A percentile compares a stretch with the other conserved stretches of the same genome.
These are phyloP conservation scores for Fonsecaea pedrosoi DNA, from an alignment of 2,329 filamentous ascomycete genomes.

Conservation along the genomic window DNA sequence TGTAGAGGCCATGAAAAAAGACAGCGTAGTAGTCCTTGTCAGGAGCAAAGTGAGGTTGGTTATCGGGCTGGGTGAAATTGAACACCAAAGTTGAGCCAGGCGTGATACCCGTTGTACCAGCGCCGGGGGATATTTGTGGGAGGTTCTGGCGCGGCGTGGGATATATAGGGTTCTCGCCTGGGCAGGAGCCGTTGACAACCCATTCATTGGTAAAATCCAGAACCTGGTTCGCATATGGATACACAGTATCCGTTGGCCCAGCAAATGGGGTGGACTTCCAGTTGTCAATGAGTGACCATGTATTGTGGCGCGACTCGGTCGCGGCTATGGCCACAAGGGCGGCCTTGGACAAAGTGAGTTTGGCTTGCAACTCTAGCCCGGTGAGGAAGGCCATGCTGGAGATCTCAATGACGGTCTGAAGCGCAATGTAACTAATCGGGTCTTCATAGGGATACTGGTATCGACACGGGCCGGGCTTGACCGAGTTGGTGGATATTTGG, in stretches of 20 bases:
- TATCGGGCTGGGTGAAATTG: slow-evolving; percentile 40
- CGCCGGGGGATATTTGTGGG: slow-evolving; percentile 44
- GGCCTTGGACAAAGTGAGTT: slow-evolving; percentile 44
- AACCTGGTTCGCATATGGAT: slow-evolving; percentile 52
- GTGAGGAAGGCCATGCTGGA: slow-evolving; percentile 46
- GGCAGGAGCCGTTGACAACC: slow-evolving; percentile 46
- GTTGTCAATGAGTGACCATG: slow-evolving; percentile 53
- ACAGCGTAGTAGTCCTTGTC: slow-evolving; percentile 49
- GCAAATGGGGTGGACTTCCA: slow-evolving; percentile 51
- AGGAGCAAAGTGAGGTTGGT: slow-evolving; percentile 38
- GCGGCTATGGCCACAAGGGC: slow-evolving; percentile 50
- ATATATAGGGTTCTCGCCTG: slow-evolving; percentile 48
- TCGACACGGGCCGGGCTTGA: slow-evolving; percentile 51
- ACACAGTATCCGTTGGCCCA: slow-evolving; percentile 52
- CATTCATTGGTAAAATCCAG: slow-evolving; percentile 48
- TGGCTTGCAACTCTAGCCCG: slow-evolving; percentile 37
- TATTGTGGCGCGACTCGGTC: slow-evolving; percentile 51
- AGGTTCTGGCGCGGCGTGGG: slow-evolving; percentile 48
- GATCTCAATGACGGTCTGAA: slow-evolving; percentile 47
- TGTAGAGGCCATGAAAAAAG: slow-evolving; percentile 50
- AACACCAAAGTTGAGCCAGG: slow-evolving; percentile 46
- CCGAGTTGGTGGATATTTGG: slow-evolving; percentile 50
- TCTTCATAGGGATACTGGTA: slow-evolving; percentile 44
- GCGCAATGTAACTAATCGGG: slow-evolving; percentile 41
- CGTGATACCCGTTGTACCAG: slow-evolving; percentile 41